Evolutionary conservation across 2,329 filamentous ascomycete genomes (phyloP), one percentile per base, ranked within the genome.

Genomic region (Penicillium capsulatum): DNA sequence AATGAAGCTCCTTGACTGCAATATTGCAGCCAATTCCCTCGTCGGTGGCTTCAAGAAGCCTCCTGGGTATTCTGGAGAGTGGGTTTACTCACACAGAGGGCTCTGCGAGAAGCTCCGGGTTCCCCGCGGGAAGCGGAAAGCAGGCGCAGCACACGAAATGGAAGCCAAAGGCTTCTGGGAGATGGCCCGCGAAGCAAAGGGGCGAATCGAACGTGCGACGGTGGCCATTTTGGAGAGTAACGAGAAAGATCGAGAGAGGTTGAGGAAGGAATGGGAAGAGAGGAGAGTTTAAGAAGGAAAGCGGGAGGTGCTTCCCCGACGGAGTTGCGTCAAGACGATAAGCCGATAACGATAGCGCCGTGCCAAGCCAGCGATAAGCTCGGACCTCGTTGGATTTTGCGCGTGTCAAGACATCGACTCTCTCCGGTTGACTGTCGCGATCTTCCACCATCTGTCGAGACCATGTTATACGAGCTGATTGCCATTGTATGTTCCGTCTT

Each of bases 401-500:
- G 43, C 49, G 47, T 42, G 35, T 32, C 33, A 34, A 38, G 41
- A 44, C 39, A 34, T 50, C 42, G 45, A 37, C 45, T 34, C 40
- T 43, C 40, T 38, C 43, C 44, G 33, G 38, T 37, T 15, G 9
- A 4, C 30, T 24, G 43, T 51, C 47, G 51, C 45, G 38, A 42
- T 42, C 47, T 38, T 44, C 36, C 44, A 40, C 47, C 53, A 49
- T 42, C 44, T 37, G 27, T 51, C 48, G 45, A 50, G 48, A 57
- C 66, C 52, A 96, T 98, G 92, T 74, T 98, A 71, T 98, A 98
- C 76, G 92, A 98, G 74, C 75, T 97, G 61, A 92, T 98, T 68
- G 92, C 86, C 67, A 84, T 96, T 71, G 92, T 96, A 72, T 60
- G 84, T 72, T 8, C 9, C 19, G 9, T 22, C 5, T 9, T 9